Base-by-base conservation (phyloP, 768 basidiomycete species). In the Suillus americanus region DNA sequence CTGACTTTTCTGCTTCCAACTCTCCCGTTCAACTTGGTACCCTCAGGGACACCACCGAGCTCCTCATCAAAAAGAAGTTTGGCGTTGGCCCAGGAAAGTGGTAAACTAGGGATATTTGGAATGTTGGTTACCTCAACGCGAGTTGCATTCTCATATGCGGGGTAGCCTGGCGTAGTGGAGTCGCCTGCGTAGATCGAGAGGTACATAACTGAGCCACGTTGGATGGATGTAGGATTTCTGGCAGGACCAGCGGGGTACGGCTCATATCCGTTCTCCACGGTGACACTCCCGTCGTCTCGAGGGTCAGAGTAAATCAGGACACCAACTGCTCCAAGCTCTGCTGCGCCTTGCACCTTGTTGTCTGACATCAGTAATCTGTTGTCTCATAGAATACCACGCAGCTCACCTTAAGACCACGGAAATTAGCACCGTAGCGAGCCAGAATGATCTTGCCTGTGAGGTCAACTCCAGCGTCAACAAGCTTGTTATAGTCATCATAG, bases 41-140 rank as follows among this genome's bases (percentile, higher is more conserved):
- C 65, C 80, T 74, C 68, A 56, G 81, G 75, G 30, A 81, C 67
- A 18, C 78, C 77, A 5, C 75, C 80, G 46, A 87, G 83, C 68
- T 86, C 85, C 64, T 85, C 75, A 48, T 75, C 80, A 10, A 95
- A 78, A 9, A 95, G 78, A 20, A 83, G 81, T 66, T 88, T 76
- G 0, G 94, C 95, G 71, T 95, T 97, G 54, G 81, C 78, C 89
- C 92, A 96, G 0, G 91, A 93, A 67, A 97, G 86, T 1, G 97
- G 97, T n/a, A 98, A 76, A 70, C 92, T 94, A 1, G 93, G 92
- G 65, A 95, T 94, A 20, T 72, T 74, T 2, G 92, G 91, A 43
- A 90, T 84, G 68, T 89, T 92, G 50, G 75, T 78, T 28, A 81
- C 84, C 43, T 85, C 84, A 35, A 77, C 79, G 55, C 91, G 84